phyloP scores from a whole-genome alignment of 495 filamentous ascomycete genomes.

The Pseudotulostoma volvatum region DNA sequence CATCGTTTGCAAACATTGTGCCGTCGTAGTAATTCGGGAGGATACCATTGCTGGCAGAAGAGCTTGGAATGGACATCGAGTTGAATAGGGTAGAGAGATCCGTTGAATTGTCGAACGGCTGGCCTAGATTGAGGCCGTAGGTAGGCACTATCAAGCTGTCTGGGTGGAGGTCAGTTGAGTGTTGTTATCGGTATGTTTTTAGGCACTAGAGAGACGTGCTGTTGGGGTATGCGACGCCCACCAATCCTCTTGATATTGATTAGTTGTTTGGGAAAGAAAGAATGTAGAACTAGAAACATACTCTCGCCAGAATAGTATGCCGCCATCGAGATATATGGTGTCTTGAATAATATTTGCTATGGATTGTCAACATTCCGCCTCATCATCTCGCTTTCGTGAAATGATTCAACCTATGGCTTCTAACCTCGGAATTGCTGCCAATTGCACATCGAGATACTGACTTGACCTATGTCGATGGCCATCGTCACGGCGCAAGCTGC shows the following conservation, averaged over 20 bases:
- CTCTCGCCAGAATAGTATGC: conserved; percentile 32
- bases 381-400: conserved; percentile 1
- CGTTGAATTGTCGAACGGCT: conserved; percentile 33
- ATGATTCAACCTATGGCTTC: neutral
- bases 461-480: too few relatives aligned
- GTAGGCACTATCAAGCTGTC: conserved; percentile 29
- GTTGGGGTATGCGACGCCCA: conserved; percentile 1
- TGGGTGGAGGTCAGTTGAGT: neutral
- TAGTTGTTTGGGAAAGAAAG: neutral
- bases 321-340: conserved; percentile 54
- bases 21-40: conserved; percentile 46
- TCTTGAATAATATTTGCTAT: conserved; percentile 49
- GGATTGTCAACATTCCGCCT: too few relatives aligned
- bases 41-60: conserved; percentile 33
- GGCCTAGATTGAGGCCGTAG: conserved; percentile 41
- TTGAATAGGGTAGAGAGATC: conserved; percentile 37
- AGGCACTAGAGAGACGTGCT: neutral
- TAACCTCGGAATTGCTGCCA: conserved; percentile 38
- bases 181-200: neutral
- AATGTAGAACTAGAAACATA: conserved; percentile 4
- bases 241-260: neutral
- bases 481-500: too few relatives aligned
- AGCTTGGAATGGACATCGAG: conserved; percentile 26
- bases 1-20: conserved; percentile 47
- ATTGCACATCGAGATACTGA: conserved; percentile 40